A percentile compares a stretch with the other conserved stretches of the same genome.
Evolutionary conservation across 257 asterid species (phyloP).

Genomic region (Nicotiana tabacum): DNA sequence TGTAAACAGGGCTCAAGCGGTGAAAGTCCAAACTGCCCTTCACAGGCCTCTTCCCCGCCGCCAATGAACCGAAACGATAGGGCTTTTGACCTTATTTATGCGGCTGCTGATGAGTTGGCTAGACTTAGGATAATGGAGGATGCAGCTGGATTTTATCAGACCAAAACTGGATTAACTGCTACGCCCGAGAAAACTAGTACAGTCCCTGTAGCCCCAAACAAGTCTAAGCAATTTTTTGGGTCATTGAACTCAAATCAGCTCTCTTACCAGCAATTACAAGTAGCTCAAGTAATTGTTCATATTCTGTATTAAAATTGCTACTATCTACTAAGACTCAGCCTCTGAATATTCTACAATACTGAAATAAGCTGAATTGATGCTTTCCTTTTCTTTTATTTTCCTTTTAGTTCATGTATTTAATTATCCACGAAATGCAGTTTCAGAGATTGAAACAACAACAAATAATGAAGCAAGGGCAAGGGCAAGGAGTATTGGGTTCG

Average conservation of each 20-base stretch:
- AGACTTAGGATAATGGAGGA: constrained; percentile 44
- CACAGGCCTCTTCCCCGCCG: constrained; percentile 41
- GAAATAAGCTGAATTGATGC: too few relatives aligned
- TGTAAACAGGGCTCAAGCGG: constrained; percentile 39
- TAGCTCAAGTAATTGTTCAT: constrained; percentile 27
- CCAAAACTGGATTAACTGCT: neutral
- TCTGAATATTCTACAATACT: too few relatives aligned
- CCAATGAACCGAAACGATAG: constrained; percentile 12
- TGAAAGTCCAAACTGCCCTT: constrained; percentile 34
- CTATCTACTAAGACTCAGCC: too few relatives aligned
- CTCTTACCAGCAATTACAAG: constrained; percentile 44
- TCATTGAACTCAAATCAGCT: constrained; percentile 16
- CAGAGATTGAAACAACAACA: constrained; percentile 34
- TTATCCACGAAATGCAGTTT: constrained; percentile 16
- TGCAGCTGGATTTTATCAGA: constrained; percentile 29
- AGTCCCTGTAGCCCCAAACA: constrained; percentile 1
- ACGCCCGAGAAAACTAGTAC: constrained; percentile 24
- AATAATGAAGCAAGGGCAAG: constrained; percentile 25
- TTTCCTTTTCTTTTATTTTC: too few relatives aligned
- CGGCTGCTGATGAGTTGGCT: constrained; percentile 53
- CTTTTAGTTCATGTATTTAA: neutral
- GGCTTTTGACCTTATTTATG: constrained; percentile 42
- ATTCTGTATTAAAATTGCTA: too few relatives aligned
- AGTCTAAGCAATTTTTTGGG: neutral
- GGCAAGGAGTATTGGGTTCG: constrained; percentile 4